A percentile compares a stretch with the other conserved stretches of the same genome.
Conservation (phyloP, 495 filamentous ascomycete genomes). For the Alectoria sarmentosa region DNA sequence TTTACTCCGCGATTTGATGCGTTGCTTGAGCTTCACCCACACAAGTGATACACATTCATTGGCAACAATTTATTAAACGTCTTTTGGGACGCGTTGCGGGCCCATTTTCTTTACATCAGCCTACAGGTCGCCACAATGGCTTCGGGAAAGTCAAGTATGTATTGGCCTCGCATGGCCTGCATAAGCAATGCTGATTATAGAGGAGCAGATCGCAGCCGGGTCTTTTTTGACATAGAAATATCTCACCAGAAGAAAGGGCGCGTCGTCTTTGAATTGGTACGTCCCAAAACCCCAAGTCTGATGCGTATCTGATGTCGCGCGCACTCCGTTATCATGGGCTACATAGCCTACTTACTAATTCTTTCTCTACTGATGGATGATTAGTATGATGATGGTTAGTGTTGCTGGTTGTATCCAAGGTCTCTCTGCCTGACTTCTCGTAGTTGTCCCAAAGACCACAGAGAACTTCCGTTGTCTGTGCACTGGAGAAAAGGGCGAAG, state of each 20-base stretch:
- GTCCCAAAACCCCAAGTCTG: conserved; percentile 22
- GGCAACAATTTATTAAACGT: neutral
- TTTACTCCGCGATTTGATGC: neutral
- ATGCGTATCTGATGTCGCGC: neutral
- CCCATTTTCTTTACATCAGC: neutral
- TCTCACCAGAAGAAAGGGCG: conserved; percentile 63
- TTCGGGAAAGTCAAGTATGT: conserved; percentile 18
- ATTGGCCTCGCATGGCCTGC: neutral
- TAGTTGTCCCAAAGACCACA: conserved; percentile 83
- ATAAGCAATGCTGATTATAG: neutral
- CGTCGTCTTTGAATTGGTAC: conserved; percentile 72
- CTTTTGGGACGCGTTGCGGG: neutral
- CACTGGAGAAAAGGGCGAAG: conserved; percentile 86
- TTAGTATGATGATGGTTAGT: conserved; percentile 67
- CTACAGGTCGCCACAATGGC: conserved; percentile 7
- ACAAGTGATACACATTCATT: neutral
- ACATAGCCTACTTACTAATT: conserved; percentile 1
- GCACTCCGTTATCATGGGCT: conserved; percentile 9
- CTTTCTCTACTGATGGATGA: conserved; percentile 8
- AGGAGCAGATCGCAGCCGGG: conserved; percentile 47
- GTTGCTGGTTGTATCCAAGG: conserved; percentile 4
- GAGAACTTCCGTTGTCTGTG: conserved; percentile 94
- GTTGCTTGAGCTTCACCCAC: neutral
- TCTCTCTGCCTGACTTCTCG: conserved; percentile 9
- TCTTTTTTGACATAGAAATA: conserved; percentile 87